Conservation (phyloP, 805 yeast genomes). For the Jamesozyma jinghongensis region DNA sequence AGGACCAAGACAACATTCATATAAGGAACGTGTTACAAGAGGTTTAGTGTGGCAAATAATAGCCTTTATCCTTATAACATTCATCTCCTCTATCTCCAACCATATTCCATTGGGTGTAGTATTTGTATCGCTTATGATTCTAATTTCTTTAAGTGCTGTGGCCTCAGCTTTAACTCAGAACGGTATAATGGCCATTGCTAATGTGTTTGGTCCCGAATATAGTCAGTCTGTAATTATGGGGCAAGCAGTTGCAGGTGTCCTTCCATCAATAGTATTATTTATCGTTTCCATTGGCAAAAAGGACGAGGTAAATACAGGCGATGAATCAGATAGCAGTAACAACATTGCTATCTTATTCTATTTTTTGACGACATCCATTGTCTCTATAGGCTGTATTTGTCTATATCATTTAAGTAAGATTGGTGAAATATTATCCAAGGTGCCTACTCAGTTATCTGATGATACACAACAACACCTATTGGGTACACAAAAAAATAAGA, state of each 20-base stretch:
- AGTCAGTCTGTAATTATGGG: constrained; percentile 94
- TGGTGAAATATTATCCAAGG: constrained; percentile 10
- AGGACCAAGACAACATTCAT: constrained; percentile 55
- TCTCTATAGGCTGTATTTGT: constrained; percentile 19
- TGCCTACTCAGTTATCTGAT: constrained; percentile 6
- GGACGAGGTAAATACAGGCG: constrained; percentile 8
- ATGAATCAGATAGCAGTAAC: constrained; percentile 8
- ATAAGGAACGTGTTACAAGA: constrained; percentile 42
- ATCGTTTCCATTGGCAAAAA: constrained; percentile 38
- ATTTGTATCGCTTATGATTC: constrained; percentile 47
- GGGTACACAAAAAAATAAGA: constrained; percentile 26
- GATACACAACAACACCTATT: neutral
- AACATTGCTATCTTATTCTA: constrained; percentile 28
- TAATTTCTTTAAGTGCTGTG: constrained; percentile 56
- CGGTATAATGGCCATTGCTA: constrained; percentile 81
- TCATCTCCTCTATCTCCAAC: constrained; percentile 20
- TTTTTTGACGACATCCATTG: constrained; percentile 29
- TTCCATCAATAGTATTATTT: constrained; percentile 54
- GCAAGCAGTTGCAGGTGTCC: constrained; percentile 87
- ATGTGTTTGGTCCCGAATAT: constrained; percentile 61
- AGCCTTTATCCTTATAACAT: constrained; percentile 49
- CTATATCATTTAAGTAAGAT: constrained; percentile 21
- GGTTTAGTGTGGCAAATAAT: constrained; percentile 54
- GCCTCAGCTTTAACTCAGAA: constrained; percentile 83
- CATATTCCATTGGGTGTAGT: constrained; percentile 14